Conservation (phyloP, 73 alveolate species). For the Tetrahymena borealis region DNA sequence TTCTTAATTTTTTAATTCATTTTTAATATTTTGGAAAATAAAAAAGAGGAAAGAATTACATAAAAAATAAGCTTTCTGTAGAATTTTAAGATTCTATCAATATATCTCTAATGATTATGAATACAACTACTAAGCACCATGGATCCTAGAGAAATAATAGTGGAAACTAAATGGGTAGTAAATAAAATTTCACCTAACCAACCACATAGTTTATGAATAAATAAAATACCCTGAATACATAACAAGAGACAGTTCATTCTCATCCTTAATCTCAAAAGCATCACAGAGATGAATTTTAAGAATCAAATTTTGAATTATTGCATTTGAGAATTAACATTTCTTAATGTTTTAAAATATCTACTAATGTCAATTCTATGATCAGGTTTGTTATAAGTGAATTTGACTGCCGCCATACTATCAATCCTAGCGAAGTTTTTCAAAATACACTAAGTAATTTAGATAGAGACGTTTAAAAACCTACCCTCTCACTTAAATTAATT, state of each 20-base stretch:
- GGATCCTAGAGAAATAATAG: not conserved
- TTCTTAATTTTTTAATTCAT: not conserved
- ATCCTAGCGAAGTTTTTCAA: not conserved
- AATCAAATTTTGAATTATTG: not conserved
- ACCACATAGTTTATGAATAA: too few species aligned
- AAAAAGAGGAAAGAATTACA: not conserved
- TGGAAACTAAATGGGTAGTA: not conserved
- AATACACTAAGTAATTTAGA: not conserved
- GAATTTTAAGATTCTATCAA: not conserved
- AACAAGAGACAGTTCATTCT: too few species aligned
- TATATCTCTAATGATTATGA: not conserved
- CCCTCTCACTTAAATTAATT: not conserved
- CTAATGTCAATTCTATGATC: not conserved
- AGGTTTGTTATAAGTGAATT: not conserved
- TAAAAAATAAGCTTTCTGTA: not conserved
- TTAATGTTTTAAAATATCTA: not conserved
- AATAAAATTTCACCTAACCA: not conserved
- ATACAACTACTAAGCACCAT: not conserved
- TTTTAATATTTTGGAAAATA: not conserved
- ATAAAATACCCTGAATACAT: too few species aligned
- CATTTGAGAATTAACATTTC: not conserved
- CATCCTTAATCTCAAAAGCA: too few species aligned
- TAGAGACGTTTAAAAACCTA: not conserved
- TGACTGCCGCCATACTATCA: not conserved
- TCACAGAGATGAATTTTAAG: not conserved